A percentile compares a stretch with the other conserved stretches of the same genome.
Evolutionary conservation across 345 rosid genomes (phyloP).

Genomic region (Acer saccharum): DNA sequence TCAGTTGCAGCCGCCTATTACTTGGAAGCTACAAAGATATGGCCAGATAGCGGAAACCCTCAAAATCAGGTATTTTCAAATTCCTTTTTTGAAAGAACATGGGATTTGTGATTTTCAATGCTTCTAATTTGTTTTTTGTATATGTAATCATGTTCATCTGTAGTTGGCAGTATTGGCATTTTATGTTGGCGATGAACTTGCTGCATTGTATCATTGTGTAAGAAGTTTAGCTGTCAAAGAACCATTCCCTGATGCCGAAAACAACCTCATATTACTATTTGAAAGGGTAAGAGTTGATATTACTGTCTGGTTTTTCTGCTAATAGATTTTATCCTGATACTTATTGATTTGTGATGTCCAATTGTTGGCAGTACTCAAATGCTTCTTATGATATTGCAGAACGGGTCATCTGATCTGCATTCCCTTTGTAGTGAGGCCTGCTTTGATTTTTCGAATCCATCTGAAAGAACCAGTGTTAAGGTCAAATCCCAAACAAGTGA

Average conservation of each 20-base stretch:
- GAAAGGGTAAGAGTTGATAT: slow-evolving; percentile 63
- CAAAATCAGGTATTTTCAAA: slow-evolving; percentile 73
- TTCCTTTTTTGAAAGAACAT: slow-evolving; percentile 1
- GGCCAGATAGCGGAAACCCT: slow-evolving; percentile 91
- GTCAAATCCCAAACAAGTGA: slow-evolving; percentile 20
- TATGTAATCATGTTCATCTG: slow-evolving; percentile 13
- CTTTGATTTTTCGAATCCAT: slow-evolving; percentile 64
- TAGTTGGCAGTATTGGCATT: slow-evolving; percentile 92
- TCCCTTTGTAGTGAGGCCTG: slow-evolving; percentile 41
- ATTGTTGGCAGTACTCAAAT: slow-evolving; percentile 23
- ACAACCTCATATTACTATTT: slow-evolving; percentile 72
- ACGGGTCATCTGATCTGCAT: slow-evolving; percentile 51
- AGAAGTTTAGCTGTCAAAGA: slow-evolving; percentile 96
- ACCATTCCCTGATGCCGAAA: slow-evolving; percentile 87
- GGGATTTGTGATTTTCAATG: not conserved
- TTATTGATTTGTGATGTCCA: slow-evolving; percentile 5
- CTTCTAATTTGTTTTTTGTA: slow-evolving; percentile 7
- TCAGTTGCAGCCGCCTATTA: slow-evolving; percentile 75
- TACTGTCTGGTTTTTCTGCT: not conserved
- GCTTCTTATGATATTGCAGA: slow-evolving; percentile 60
- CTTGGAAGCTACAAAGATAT: slow-evolving; percentile 69
- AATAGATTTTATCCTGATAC: slow-evolving; percentile 13
- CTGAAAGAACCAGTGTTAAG: slow-evolving; percentile 37
- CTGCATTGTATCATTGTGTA: slow-evolving; percentile 86
- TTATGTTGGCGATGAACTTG: slow-evolving; percentile 84